Percentiles rank a stretch among this genome's conserved stretches.
Evolutionary conservation across 148 eudicot genomes (phyloP).

Genomic region (Rhododendron williamsianum): DNA sequence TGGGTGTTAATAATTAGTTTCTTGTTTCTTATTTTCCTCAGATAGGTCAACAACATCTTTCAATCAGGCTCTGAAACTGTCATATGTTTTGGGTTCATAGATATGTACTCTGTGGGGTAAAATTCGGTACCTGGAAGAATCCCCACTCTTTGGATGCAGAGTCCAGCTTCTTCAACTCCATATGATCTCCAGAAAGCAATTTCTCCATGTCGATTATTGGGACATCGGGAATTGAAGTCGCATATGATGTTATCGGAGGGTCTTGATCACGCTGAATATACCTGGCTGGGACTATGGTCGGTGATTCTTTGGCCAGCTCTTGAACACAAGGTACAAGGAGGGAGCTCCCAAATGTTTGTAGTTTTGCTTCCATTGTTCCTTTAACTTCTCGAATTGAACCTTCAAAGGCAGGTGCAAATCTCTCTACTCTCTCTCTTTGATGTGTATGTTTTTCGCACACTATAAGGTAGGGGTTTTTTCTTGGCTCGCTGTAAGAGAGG

Average conservation of each 20-base stretch:
- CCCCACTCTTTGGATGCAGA: conserved; percentile 3
- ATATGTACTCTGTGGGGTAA: no score
- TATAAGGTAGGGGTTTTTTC: no score
- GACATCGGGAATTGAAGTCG: not conserved
- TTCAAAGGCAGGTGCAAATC: not conserved
- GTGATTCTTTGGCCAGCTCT: not conserved
- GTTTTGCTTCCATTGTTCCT: not conserved
- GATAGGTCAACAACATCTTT: not conserved
- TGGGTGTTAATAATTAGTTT: no score
- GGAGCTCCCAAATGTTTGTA: not conserved
- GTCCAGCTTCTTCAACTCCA: not conserved
- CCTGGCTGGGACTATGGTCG: not conserved
- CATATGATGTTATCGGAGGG: not conserved
- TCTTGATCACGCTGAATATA: not conserved
- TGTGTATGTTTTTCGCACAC: not conserved
- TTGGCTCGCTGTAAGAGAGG: not conserved
- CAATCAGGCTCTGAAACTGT: no score
- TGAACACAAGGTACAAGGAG: not conserved
- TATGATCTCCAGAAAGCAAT: not conserved
- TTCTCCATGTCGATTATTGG: not conserved
- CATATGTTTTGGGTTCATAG: no score
- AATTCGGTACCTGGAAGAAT: not conserved
- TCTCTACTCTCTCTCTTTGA: not conserved
- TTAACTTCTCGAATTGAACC: not conserved
- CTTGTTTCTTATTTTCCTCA: not conserved